phyloP scores from a whole-genome alignment of 176 grass and related monocot species.

The Rhynchospora breviuscula region DNA sequence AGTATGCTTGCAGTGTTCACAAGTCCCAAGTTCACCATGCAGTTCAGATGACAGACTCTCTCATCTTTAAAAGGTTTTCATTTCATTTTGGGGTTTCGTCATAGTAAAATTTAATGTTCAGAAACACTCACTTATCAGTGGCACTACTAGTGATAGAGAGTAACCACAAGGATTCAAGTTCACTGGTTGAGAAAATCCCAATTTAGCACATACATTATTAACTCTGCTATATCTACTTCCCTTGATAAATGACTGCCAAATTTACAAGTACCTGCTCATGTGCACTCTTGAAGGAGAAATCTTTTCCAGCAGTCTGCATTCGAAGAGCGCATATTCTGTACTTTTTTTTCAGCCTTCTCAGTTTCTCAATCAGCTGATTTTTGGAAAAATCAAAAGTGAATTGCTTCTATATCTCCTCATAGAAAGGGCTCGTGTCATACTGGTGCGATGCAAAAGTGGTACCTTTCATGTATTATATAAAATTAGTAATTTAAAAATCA shows the following conservation, averaged over 20 bases:
- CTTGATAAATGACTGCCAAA: neutral
- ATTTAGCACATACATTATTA: neutral
- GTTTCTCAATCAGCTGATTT: conserved; percentile 94
- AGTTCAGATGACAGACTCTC: neutral
- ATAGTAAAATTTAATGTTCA: conserved; percentile 3
- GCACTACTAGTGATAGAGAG: neutral
- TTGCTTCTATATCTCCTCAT: conserved; percentile 68
- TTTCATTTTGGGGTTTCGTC: neutral
- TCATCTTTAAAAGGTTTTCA: neutral
- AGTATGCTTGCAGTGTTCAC: neutral
- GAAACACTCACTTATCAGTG: neutral
- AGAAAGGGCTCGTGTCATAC: conserved; percentile 89
- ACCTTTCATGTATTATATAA: neutral
- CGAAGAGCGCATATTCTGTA: conserved; percentile 55
- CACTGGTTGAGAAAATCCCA: neutral
- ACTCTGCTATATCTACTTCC: neutral
- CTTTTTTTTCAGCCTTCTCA: conserved; percentile 96
- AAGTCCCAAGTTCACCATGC: neutral
- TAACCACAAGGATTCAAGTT: neutral
- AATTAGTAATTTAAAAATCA: neutral
- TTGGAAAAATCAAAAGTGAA: conserved; percentile 75
- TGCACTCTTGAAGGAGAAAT: conserved; percentile 56
- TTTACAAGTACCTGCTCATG: conserved; percentile 43
- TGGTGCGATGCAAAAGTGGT: conserved; percentile 86
- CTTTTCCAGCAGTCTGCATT: conserved; percentile 36